Base-by-base conservation (phyloP, 1,284 basidiomycete species). In the Rhodotorula mucilaginosa region DNA sequence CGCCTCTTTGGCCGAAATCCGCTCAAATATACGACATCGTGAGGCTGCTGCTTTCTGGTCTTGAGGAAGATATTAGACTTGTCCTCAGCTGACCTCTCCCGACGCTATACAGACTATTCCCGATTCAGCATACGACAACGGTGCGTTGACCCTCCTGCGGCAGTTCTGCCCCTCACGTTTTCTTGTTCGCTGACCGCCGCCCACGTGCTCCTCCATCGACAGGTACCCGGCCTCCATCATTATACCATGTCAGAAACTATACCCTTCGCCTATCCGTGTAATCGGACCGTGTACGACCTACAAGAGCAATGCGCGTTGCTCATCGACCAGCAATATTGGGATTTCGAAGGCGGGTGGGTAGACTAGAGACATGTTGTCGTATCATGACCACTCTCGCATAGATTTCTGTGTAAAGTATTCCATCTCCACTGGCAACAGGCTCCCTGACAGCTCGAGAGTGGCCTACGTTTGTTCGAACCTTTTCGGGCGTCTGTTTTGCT, bases 201-300 rank as follows among this genome's bases (percentile, higher is more conserved):
- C n/a, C 19, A 26, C 57, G 8, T 39, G 57, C 7, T 16, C 31
- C 60, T 19, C 48, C 29, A 7, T 51, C 7, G 15, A 23, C 61
- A 63, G 61, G 49, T 52, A n/a, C 61, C 61, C 29, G 61, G 61
- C 8, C 51, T 63, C 10, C 61, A 63, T 29, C 61, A 63, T 21
- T 63, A 63, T 26, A 63, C 61, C 29, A 63, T 63, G 61, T 63
- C 61, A 13, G 61, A 63, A n/a, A 46, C 51, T 18, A 63, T 63
- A 47, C 61, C 61, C 12, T 63, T 63, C 49, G 61, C 31, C 46
- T 63, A 63, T 34, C 61, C 61, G 16, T 63, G 61, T 34, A 63
- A 54, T 31, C 31, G 31, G 61, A 63, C 52, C 12, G 51, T 39
- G 31, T 63, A 63, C 61, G 23, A 54, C 13, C 34, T 51, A 18